Evolutionary conservation across 768 basidiomycete species (phyloP).

Genomic region (Termitomyces sp.): DNA sequence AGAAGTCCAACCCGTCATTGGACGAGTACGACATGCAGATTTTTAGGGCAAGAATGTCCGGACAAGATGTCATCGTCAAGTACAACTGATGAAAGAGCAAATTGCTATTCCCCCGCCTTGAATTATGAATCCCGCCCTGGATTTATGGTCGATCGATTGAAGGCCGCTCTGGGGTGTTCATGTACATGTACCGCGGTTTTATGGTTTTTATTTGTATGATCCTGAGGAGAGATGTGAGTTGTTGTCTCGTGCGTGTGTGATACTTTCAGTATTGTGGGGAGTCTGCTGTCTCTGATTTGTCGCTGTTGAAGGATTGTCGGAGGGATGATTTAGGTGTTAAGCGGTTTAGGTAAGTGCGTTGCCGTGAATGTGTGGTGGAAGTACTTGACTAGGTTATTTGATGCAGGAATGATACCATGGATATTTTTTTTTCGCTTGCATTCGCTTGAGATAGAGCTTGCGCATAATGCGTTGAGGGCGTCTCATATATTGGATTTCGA

Average conservation of each 20-base stretch:
- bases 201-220: not conserved
- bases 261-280: not conserved
- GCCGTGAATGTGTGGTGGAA: not conserved
- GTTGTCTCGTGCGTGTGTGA: not conserved
- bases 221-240: not conserved
- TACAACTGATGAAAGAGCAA: not conserved
- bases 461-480: not conserved
- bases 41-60: not conserved
- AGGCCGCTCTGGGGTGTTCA: not conserved
- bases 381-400: not conserved
- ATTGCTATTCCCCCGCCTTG: not conserved
- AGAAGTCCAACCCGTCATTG: not conserved
- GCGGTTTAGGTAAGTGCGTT: not conserved
- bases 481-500: not conserved
- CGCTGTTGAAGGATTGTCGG: not conserved
- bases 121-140: not conserved
- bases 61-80: not conserved
- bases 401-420: not conserved
- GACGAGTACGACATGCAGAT: not conserved
- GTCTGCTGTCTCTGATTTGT: not conserved
- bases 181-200: not conserved
- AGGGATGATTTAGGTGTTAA: not conserved
- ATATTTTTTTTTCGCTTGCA: not conserved
- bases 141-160: not conserved
- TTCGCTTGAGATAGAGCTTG: not conserved